Evolutionary conservation across 2,329 filamentous ascomycete species (phyloP), one percentile per base, ranked within the genome.

Genomic region (Xylariaceae sp.): DNA sequence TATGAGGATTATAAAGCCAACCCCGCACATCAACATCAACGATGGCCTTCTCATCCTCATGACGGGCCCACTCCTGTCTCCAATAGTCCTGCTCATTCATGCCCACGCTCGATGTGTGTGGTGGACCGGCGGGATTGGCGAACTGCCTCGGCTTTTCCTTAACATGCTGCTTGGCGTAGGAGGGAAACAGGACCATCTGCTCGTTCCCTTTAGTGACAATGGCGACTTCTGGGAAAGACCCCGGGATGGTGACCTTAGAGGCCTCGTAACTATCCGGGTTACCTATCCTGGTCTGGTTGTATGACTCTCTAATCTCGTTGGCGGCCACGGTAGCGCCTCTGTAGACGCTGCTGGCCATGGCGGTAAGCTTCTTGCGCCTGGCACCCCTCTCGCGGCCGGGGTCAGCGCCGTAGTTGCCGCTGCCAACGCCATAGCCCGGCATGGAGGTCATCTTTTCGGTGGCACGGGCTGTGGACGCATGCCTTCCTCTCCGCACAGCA

Each of bases 21-120:
- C 94, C 94, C 58, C 92, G 81, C 19, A 99, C 89, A 66, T 99
- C 92, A 6, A 97, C 89, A 64, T 97, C 92, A 1, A 96, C 88
- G 4, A 96, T 75, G 0, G 91, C 90, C 66, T 87, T 87, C 61
- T 90, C 85, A 52, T 92, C 85, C 66, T 95, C 87, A 46, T 86
- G 80, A 53, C 80, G 80, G 49, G 91, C 83, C 87, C 89, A 95
- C 62, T 92, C 83, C 47, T 82, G 74, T 39, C 79, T 81, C 85
- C 87, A 92, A 66, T 87, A 91, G 36, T 90, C 84, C 40, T 83
- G 79, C 55, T 90, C 83, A 40, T 75, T 77, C 31, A 79, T 72
- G 1, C 50, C 69, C 66, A 55, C 57, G 40, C 71, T 68, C 59
- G 78, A 54, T 56, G 70, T 53, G 56, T 68, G 69, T 38, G 71